Percentiles rank a stretch among this genome's conserved stretches.
Conservation (phyloP, 78 protist species). For the Goniomonas avonlea region DNA sequence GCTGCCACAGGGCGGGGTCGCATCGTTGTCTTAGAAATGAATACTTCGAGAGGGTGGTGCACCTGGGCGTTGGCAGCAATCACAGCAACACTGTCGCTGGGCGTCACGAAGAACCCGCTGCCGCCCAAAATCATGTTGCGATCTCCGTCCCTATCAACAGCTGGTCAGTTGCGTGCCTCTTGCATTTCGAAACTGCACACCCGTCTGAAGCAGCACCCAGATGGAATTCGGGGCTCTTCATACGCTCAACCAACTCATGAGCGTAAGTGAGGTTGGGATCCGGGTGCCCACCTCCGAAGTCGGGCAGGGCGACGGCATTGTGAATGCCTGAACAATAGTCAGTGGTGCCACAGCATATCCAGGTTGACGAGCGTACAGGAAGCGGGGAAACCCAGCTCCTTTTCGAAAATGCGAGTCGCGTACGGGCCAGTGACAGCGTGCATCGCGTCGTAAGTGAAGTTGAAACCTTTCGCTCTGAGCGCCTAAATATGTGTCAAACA, state of each 20-base stretch:
- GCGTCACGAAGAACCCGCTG: slow-evolving; percentile 79
- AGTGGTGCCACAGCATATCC: not conserved
- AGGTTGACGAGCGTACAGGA: not conserved
- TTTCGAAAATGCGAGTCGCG: slow-evolving; percentile 66
- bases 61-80: slow-evolving; percentile 69
- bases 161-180: no score
- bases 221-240: slow-evolving; percentile 57
- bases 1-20: no score
- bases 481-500: no score
- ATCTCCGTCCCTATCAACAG: slow-evolving; percentile 64
- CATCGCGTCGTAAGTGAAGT: slow-evolving; percentile 74
- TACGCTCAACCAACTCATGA: slow-evolving; percentile 68
- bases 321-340: no score
- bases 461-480: slow-evolving; percentile 39
- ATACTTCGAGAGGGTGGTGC: no score
- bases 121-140: slow-evolving; percentile 90
- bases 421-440: slow-evolving; percentile 89
- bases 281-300: slow-evolving; percentile 95
- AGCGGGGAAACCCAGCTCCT: slow-evolving; percentile 71
- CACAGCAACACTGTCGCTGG: slow-evolving; percentile 92
- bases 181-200: no score
- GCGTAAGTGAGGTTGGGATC: slow-evolving; percentile 97
- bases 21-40: no score
- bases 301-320: slow-evolving; percentile 66
- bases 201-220: slow-evolving; percentile 95